Conservation (phyloP, 2,329 filamentous ascomycete genomes). For the Penicillium expansum region DNA sequence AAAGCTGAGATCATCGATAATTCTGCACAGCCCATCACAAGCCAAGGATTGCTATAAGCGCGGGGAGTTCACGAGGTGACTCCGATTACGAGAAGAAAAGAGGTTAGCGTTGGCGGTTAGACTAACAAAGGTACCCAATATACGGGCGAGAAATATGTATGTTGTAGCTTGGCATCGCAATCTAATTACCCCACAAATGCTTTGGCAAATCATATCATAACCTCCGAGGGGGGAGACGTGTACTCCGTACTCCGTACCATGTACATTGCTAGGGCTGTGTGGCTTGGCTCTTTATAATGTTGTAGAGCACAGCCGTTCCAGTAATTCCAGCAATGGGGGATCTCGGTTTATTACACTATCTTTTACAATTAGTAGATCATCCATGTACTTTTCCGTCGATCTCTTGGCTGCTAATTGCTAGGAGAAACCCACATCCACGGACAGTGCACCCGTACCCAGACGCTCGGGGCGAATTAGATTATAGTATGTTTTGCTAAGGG, state of each 20-base stretch:
- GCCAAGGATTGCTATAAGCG: conserved; percentile 11
- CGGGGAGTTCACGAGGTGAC: conserved; percentile 11
- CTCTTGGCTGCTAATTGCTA: conserved; percentile 9
- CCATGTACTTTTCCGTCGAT: conserved; percentile 4
- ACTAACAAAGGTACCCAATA: not conserved
- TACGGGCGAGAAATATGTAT: not conserved
- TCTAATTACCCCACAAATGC: conserved; percentile 11
- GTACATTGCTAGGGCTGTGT: too few relatives aligned
- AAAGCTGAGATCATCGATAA: conserved; percentile 4
- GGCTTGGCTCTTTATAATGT: conserved; percentile 1
- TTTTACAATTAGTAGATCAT: not conserved
- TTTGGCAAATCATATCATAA: conserved; percentile 3
- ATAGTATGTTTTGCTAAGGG: not conserved
- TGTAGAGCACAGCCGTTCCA: not conserved
- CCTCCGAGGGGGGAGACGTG: not conserved
- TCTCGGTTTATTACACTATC: not conserved
- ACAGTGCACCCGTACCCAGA: conserved; percentile 21
- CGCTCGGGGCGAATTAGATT: conserved; percentile 11
- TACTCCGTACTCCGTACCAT: too few relatives aligned
- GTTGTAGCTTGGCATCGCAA: not conserved
- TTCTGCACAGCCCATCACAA: conserved; percentile 13
- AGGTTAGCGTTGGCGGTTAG: not conserved
- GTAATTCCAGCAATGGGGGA: not conserved
- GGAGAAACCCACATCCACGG: conserved; percentile 20
- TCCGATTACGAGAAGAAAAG: conserved; percentile 13